These are phyloP conservation scores for Haplographium delicatum DNA, from an alignment of 495 filamentous ascomycete genomes.

Conservation along the genomic window DNA sequence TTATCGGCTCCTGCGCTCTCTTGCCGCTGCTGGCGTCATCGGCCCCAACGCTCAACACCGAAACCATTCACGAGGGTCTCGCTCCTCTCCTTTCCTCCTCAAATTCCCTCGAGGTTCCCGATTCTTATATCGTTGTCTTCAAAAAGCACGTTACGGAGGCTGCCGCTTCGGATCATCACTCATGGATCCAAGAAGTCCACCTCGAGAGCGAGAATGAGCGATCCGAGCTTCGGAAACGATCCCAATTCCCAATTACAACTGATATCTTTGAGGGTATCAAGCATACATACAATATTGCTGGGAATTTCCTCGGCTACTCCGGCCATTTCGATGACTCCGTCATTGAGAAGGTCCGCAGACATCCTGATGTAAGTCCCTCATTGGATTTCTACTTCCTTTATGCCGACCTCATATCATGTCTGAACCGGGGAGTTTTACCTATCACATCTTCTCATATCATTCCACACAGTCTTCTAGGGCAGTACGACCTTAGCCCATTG, in stretches of 20 bases:
- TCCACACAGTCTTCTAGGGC: too few species aligned
- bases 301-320: constrained; percentile 80
- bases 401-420: too few species aligned
- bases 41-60: constrained; percentile 66
- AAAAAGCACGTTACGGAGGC: constrained; percentile 81
- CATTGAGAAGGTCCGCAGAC: constrained; percentile 89
- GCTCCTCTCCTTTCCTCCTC: constrained; percentile 83
- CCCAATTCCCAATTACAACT: constrained; percentile 63
- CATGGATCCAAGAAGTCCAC: constrained; percentile 88
- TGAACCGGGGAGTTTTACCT: too few species aligned
- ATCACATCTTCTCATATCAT: too few species aligned
- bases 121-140: constrained; percentile 97
- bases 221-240: constrained; percentile 84
- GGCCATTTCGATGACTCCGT: constrained; percentile 92
- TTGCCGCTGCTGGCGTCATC: constrained; percentile 52
- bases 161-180: constrained; percentile 70
- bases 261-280: constrained; percentile 80
- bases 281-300: constrained; percentile 90
- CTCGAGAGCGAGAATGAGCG: constrained; percentile 49
- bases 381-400: too few species aligned
- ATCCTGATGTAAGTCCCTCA: constrained; percentile 89
- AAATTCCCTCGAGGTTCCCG: constrained; percentile 68
- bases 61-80: constrained; percentile 77
- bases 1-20: constrained; percentile 23
- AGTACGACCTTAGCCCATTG: too few species aligned